Base-by-base conservation (phyloP, 176 grass and related monocot species). In the Zoysia japonica region DNA sequence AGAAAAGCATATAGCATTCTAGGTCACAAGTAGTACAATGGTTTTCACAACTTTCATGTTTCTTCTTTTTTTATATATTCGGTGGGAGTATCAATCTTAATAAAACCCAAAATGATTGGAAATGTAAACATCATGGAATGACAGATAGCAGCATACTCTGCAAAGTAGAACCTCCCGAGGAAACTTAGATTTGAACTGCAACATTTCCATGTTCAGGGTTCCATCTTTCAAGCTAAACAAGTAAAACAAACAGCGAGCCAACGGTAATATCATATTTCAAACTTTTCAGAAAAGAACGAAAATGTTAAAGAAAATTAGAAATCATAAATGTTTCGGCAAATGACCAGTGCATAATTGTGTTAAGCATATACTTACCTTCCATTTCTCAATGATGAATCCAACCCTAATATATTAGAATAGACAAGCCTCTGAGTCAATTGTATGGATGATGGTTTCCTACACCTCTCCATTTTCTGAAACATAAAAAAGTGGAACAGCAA, bases 131-230 rank as follows among this genome's bases (percentile, higher is more conserved):
- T 76, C 48, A 73, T 53, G 53, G 38, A 28, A 70, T 6, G 48
- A 28, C 16, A 20, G 56, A 76, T 55, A 46, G 37, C 48, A 63
- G 45, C 82, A 85, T 97, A 98, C 95, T 92, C 95, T 87, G 82
- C 95, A 98, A 73, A 98, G 89, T 61, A 98, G 86, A 69, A 98
- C 71, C 87, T 98, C 95, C 49, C 88, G 92, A 70, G 95, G 95
- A 89, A 98, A 98, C 46, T 74, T 92, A 0, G 80, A 85, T 84
- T 98, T 98, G 72, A 98, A 98, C 71, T 87, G 92, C 71, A 98
- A 78, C 81, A 98, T 87, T 71, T 98, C 95, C 85, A 89, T 89
- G 88, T 98, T 98, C 53, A 98, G 71, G 59, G 78, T 98, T 90
- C 95, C 95, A 86, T 98, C 95, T 79, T 98, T 98, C 78, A 98